A percentile compares a stretch with the other conserved stretches of the same genome.
phyloP scores from a whole-genome alignment of 306 rosid genomes.

The Rosa persica region DNA sequence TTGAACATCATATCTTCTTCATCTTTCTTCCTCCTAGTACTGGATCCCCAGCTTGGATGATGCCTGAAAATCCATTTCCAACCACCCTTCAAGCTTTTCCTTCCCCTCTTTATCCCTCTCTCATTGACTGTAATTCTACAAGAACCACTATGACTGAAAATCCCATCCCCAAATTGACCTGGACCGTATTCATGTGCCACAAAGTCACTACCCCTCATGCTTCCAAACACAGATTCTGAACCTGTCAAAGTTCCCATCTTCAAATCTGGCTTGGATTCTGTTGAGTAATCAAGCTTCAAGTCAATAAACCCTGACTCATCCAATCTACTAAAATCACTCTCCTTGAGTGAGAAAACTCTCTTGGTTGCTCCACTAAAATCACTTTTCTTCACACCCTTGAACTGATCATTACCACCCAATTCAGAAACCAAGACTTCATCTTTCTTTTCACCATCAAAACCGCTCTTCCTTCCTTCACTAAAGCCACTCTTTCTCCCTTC shows the following conservation, averaged over 20 bases:
- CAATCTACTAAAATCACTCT: constrained; percentile 84
- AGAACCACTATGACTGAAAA: constrained; percentile 60
- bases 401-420: constrained; percentile 22
- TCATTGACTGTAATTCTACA: constrained; percentile 85
- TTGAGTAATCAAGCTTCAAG: constrained; percentile 75
- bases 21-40: constrained; percentile 55
- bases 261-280: constrained; percentile 58
- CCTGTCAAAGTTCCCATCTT: constrained; percentile 36
- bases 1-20: constrained; percentile 58
- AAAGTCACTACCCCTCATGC: constrained; percentile 51
- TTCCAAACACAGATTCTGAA: constrained; percentile 54
- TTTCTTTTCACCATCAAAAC: constrained; percentile 54
- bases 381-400: constrained; percentile 37
- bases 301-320: constrained; percentile 91
- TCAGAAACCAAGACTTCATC: constrained; percentile 42
- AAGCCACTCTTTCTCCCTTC: constrained; percentile 80
- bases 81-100: constrained; percentile 79
- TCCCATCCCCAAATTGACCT: constrained; percentile 39
- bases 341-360: constrained; percentile 80
- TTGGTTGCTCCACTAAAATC: constrained; percentile 52
- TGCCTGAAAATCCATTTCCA: constrained; percentile 92
- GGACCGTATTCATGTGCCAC: constrained; percentile 41
- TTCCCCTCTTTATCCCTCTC: constrained; percentile 67
- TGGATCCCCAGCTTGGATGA: constrained; percentile 51
- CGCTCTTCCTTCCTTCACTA: constrained; percentile 87